Conservation (phyloP, 1,284 basidiomycete genomes). For the Athelia psychrophila region DNA sequence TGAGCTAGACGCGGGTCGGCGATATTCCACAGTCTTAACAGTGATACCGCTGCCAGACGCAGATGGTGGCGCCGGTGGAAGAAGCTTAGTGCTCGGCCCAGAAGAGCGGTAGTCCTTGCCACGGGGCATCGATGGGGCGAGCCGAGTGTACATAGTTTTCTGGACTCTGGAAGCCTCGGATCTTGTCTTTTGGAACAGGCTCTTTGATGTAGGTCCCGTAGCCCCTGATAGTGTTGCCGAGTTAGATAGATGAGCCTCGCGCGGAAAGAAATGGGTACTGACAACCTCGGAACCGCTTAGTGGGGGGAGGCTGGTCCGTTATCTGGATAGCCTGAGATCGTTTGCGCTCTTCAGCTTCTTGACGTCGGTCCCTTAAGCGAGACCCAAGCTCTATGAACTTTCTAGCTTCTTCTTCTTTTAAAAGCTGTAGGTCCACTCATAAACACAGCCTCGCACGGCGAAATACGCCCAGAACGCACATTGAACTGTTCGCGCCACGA, state of each 20-base stretch:
- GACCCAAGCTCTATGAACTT: constrained; percentile 58
- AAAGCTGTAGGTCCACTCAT: constrained; percentile 33
- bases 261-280: constrained; percentile 22
- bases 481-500: constrained; percentile 71
- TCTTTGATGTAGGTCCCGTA: constrained; percentile 49
- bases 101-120: constrained; percentile 40
- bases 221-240: constrained; percentile 39
- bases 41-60: constrained; percentile 33
- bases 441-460: constrained; percentile 1
- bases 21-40: constrained; percentile 39
- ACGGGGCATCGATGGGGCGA: constrained; percentile 47
- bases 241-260: constrained; percentile 12
- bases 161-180: constrained; percentile 65
- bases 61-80: constrained; percentile 29
- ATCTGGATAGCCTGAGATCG: constrained; percentile 70
- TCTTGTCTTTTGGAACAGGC: constrained; percentile 73
- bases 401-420: constrained; percentile 53
- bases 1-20: constrained; percentile 20
- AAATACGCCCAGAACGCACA: constrained; percentile 36
- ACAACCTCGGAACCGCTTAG: constrained; percentile 61
- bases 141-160: constrained; percentile 54
- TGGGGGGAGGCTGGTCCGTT: constrained; percentile 60
- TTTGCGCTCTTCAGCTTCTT: constrained; percentile 67
- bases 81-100: constrained; percentile 30
- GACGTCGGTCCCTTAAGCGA: constrained; percentile 58